Conservation (phyloP, 805 yeast genomes). For the Sugiyamaella mastotermitis region DNA sequence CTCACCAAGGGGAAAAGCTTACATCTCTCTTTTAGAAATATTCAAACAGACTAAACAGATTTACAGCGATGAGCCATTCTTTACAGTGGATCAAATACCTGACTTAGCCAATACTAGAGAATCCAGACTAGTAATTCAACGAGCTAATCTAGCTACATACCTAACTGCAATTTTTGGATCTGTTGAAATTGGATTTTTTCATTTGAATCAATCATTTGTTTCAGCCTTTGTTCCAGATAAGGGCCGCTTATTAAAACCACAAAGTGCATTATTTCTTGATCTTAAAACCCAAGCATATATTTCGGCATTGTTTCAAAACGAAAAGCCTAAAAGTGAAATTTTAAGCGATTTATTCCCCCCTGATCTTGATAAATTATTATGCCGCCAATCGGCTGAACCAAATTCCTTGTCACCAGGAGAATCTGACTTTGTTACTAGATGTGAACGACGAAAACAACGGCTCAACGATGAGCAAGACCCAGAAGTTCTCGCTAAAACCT, state of each 20-base stretch:
- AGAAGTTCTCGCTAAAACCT: slow-evolving; percentile 56
- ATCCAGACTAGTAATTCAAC: slow-evolving; percentile 45
- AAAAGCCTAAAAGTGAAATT: slow-evolving; percentile 57
- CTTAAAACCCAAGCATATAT: slow-evolving; percentile 94
- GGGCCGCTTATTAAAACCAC: slow-evolving; percentile 68
- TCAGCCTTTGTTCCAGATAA: slow-evolving; percentile 77
- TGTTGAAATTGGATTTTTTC: slow-evolving; percentile 80
- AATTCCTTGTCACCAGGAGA: slow-evolving; percentile 63
- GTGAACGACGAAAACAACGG: slow-evolving; percentile 62
- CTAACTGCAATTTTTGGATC: slow-evolving; percentile 81
- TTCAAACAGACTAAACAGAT: slow-evolving; percentile 72
- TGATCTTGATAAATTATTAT: slow-evolving; percentile 39
- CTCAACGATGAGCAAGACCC: slow-evolving; percentile 41
- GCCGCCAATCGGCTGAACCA: slow-evolving; percentile 26
- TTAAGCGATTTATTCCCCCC: slow-evolving; percentile 72
- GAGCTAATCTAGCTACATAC: slow-evolving; percentile 84
- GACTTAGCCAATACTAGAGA: slow-evolving; percentile 5
- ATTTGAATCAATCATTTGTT: slow-evolving; percentile 75
- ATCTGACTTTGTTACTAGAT: slow-evolving; percentile 66
- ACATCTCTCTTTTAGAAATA: slow-evolving; percentile 61
- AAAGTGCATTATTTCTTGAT: slow-evolving; percentile 73
- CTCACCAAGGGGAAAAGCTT: slow-evolving; percentile 54
- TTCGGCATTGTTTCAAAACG: slow-evolving; percentile 64
- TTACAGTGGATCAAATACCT: slow-evolving; percentile 55
- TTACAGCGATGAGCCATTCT: slow-evolving; percentile 65